Evolutionary conservation across 176 grass and related monocot genomes (phyloP), one percentile per base, ranked within the genome.

Genomic region (Hordeum marinum): DNA sequence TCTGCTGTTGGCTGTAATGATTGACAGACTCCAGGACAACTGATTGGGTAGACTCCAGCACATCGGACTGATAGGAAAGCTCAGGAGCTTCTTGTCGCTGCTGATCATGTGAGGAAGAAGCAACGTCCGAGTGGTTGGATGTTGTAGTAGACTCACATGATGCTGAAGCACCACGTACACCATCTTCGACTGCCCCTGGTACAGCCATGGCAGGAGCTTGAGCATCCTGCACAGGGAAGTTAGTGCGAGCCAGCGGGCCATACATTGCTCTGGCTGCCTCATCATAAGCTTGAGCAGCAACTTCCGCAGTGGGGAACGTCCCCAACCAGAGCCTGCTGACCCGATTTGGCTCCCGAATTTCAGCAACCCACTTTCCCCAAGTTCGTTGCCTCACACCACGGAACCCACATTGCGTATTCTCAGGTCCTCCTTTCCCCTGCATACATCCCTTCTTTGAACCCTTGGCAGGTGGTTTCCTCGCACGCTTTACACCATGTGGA

Each of bases 311-410:
- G 7, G 93, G 89, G 35, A 92, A 99, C 10, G 96, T 96, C 23
- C 96, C 96, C 18, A 99, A 61, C 96, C 93, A 99, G 21, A 99
- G 91, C n/a, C 93, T 90, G 66, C 71, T 91, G 29, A 86, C 60
- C 7, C 75, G 81, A 27, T 95, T 91, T 2, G 96, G 96, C 68
- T 99, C 96, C 20, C 91, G 81, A 34, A 99, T 99, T 84, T 96
- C 96, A 61, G 96, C 91, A 34, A 99, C 96, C 96, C 96, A 99
- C 57, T 99, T 99, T 7, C 96, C 96, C 93, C 93, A 99, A 7
- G 91, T 93, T 1, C 93, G 89, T 52, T 99, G 93, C 82, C 96
- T 92, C 26, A 99, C 96, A 34, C 96, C 96, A 45, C 93, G 87
- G 75, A 89, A 99, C 7, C 76, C 80, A 62, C 91, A 99, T 1